These are phyloP conservation scores for Tuctoria greenei DNA, from an alignment of 176 grass and related monocot species.

Conservation along the genomic window DNA sequence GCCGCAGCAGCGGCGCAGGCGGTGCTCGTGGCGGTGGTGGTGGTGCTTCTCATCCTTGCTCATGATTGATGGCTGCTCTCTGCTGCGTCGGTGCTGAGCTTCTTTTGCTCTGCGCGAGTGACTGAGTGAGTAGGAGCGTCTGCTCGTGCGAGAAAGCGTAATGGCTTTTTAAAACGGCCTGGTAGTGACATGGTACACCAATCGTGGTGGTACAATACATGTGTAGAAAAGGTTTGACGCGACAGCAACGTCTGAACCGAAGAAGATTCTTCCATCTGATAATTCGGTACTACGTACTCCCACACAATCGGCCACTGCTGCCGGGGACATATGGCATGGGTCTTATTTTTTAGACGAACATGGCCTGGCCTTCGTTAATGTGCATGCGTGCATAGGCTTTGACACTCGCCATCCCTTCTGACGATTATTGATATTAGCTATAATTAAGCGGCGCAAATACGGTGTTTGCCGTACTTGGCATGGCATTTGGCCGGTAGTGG, in stretches of 20 bases:
- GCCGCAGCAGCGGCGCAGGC: constrained; percentile 41
- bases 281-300: constrained; percentile 6
- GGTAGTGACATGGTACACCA: constrained; percentile 15
- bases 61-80: too few species aligned
- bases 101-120: too few species aligned
- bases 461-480: background rate
- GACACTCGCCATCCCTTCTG: too few species aligned
- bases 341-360: background rate
- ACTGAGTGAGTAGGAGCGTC: too few species aligned
- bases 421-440: too few species aligned
- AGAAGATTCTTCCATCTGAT: constrained; percentile 42
- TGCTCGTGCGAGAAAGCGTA: too few species aligned
- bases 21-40: constrained; percentile 35
- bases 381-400: too few species aligned
- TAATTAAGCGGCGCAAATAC: too few species aligned
- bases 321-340: background rate
- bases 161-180: too few species aligned
- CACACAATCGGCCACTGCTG: background rate
- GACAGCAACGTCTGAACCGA: constrained; percentile 48
- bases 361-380: too few species aligned
- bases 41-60: constrained; percentile 33
- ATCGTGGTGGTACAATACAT: background rate
- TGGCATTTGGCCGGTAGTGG: background rate
- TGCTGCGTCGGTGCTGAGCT: background rate
- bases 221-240: background rate